phyloP scores from a whole-genome alignment of 139 green algal genomes.

The Mesotaenium endlicherianum region DNA sequence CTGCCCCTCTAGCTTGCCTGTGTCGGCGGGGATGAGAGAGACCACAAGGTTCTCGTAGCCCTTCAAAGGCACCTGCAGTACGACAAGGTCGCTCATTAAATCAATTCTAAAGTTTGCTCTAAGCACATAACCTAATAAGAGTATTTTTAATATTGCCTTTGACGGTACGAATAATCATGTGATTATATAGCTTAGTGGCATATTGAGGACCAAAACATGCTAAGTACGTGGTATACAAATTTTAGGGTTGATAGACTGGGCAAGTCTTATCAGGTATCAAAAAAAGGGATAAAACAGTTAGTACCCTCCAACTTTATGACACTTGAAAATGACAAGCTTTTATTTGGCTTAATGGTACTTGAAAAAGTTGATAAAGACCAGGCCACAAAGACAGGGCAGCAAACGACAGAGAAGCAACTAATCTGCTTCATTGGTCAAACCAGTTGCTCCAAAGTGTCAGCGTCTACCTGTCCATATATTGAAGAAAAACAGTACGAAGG shows the following conservation, averaged over 20 bases:
- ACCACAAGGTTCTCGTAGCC: conserved; percentile 45
- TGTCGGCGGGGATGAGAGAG: conserved; percentile 38
- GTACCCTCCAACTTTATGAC: neutral
- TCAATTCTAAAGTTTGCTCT: too few species aligned
- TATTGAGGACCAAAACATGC: neutral
- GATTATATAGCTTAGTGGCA: neutral
- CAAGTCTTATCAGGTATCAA: neutral
- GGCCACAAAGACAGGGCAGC: neutral
- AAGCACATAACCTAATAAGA: too few species aligned
- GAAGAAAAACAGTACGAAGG: neutral
- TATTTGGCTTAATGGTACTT: neutral
- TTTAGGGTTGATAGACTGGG: neutral
- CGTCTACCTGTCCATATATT: too few species aligned
- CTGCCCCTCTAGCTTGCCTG: conserved; percentile 20
- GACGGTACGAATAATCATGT: neutral
- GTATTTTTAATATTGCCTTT: too few species aligned
- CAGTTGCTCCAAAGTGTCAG: neutral
- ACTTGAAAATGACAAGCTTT: neutral
- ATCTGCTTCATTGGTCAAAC: neutral
- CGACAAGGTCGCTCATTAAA: too few species aligned
- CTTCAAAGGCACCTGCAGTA: conserved; percentile 18
- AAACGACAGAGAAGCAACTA: neutral
- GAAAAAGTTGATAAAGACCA: neutral
- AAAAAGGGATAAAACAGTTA: neutral
- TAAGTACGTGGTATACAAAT: neutral